Evolutionary conservation across 2,329 filamentous ascomycete genomes (phyloP), one percentile per base, ranked within the genome.

Genomic region (Penicillium sp.): DNA sequence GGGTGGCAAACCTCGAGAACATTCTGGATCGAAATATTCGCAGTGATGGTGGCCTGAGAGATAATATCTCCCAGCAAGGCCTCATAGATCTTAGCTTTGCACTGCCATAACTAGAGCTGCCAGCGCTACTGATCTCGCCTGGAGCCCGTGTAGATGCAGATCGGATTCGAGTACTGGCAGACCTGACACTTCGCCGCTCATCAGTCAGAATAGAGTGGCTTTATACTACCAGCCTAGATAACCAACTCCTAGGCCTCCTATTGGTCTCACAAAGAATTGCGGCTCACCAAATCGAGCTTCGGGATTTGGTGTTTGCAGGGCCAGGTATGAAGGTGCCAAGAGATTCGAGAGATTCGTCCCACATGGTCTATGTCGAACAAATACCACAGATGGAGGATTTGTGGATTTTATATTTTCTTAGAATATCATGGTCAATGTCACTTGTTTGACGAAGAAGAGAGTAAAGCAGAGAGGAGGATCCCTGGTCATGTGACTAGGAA

Each of bases 101-200:
- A 13, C 19, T 56, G 27, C 21, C 42, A 36, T 27, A 5, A 35
- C 6, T 53, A n/a, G 9, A 65, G 47, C 42, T 62, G 47, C 42
- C 53, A 25, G 23, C 49, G 42, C 42, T 65, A 49, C 8, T 51
- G 49, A n/a, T 38, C 17, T 38, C 17, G 1, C 35, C n/a, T 38
- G 9, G 35, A n/a, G 17, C 35, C 17, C 9, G 12, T 38, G 8
- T 38, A 4, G 17, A 38, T 38, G 35, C 8, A 23, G 21, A 23
- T 3, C 21, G 13, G n/a, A 41, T 41, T 41, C 39, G 15, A 23
- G 39, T 15, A 4, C n/a, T 38, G 35, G 35, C 17, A n/a, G 19
- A 21, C 19, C 21, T 23, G 13, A 3, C 12, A 23, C 12, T 23
- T 23, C 6, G 21, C 21, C 9, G 8, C n/a, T 33, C 17, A 9